Conservation (phyloP, 2,329 filamentous ascomycete species). For the Sclerotinia subarctica region DNA sequence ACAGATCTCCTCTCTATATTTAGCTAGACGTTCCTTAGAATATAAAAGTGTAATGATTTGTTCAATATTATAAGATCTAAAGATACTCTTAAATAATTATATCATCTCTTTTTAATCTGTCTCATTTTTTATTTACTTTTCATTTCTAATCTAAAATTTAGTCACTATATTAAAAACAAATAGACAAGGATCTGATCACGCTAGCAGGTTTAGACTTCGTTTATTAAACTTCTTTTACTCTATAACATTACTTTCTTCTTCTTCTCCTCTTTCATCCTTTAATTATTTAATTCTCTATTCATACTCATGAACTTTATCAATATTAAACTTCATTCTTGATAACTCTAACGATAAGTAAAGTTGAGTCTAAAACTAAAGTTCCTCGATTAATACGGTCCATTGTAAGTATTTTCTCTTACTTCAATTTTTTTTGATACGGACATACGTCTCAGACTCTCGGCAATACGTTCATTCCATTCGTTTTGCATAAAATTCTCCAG, state of each 20-base stretch:
- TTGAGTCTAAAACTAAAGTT: neutral
- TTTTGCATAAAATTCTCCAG: constrained; percentile 7
- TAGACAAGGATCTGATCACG: neutral
- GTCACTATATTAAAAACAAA: neutral
- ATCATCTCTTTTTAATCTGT: neutral
- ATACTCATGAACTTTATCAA: neutral
- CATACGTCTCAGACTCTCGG: neutral
- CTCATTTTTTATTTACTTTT: neutral
- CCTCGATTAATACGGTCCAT: neutral
- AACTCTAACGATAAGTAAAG: neutral
- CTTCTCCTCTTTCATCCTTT: neutral
- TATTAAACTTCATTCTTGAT: neutral
- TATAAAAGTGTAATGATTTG: neutral
- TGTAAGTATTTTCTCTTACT: neutral
- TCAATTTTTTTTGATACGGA: neutral
- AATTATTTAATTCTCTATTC: neutral
- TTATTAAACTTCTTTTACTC: neutral
- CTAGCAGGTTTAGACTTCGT: constrained; percentile 14
- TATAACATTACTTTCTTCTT: neutral
- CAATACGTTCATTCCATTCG: neutral
- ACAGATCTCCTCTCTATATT: too few relatives aligned
- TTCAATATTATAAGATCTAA: neutral
- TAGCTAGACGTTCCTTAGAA: neutral
- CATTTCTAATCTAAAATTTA: neutral
- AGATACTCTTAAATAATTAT: neutral